phyloP scores from a whole-genome alignment of 139 green algal species.

The Micractinium sp. region DNA sequence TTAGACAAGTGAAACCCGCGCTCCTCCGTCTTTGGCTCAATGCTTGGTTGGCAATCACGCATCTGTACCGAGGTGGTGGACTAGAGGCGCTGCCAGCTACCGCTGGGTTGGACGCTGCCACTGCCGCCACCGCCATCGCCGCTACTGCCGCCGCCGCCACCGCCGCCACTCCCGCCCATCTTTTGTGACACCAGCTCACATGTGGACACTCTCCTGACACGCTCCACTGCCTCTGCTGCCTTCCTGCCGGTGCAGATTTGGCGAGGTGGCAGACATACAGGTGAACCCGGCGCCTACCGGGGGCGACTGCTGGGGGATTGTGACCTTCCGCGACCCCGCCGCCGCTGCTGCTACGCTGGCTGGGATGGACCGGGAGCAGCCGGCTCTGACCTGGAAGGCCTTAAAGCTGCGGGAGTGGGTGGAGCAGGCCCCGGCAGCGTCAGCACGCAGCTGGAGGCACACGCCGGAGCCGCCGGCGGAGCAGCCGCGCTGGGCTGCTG shows the following conservation, averaged over 20 bases:
- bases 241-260: not conserved
- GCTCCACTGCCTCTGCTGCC: not conserved
- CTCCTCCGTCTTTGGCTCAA: too few relatives aligned
- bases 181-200: too few relatives aligned
- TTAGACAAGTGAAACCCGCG: too few relatives aligned
- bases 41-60: not conserved
- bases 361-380: not conserved
- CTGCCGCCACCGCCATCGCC: not conserved
- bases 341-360: not conserved
- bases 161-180: not conserved
- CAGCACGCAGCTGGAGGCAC: not conserved
- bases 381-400: not conserved
- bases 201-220: not conserved
- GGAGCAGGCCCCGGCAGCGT: not conserved
- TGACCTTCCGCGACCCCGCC: not conserved
- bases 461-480: not conserved
- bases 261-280: not conserved
- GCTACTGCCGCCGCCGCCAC: not conserved
- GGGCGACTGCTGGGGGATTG: not conserved
- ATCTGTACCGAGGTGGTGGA: too few relatives aligned
- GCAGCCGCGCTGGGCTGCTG: not conserved
- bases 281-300: not conserved
- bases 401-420: slow-evolving; percentile 1
- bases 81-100: too few relatives aligned
- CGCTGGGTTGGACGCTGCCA: not conserved